Evolutionary conservation across 2,329 filamentous ascomycete species (phyloP).

Genomic region (Paecilomyces fulvus): DNA sequence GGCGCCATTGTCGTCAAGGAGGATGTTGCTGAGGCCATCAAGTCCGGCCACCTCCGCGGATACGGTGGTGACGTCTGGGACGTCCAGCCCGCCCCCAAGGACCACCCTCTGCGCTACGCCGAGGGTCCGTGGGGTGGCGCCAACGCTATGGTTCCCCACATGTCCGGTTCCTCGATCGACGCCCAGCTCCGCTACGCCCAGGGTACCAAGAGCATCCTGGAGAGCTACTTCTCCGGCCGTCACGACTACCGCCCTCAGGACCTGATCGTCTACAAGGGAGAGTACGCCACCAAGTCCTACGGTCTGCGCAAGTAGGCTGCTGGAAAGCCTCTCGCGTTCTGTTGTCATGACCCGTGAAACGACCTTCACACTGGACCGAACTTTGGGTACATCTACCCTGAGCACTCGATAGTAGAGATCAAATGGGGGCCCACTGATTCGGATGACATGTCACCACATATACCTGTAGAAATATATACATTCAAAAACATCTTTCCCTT

Average conservation of each 20-base stretch:
- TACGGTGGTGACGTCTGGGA: slow-evolving; percentile 62
- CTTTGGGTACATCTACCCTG: not conserved
- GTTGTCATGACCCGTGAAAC: not conserved
- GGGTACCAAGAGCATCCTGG: slow-evolving; percentile 80
- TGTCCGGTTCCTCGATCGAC: slow-evolving; percentile 97
- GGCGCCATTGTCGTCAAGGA: slow-evolving; percentile 99
- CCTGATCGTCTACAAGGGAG: slow-evolving; percentile 78
- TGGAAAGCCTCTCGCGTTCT: no score
- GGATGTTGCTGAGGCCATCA: slow-evolving; percentile 89
- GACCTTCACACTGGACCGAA: not conserved
- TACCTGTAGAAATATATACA: not conserved
- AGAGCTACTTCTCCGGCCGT: slow-evolving; percentile 81
- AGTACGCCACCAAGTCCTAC: slow-evolving; percentile 93
- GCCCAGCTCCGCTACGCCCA: slow-evolving; percentile 87
- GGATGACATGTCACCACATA: not conserved
- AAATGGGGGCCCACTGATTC: not conserved
- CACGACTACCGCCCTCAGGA: slow-evolving; percentile 86
- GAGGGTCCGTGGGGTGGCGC: slow-evolving; percentile 94
- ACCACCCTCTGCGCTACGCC: slow-evolving; percentile 86
- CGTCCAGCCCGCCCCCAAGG: slow-evolving; percentile 90
- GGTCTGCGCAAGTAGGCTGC: slow-evolving; percentile 51
- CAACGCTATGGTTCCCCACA: slow-evolving; percentile 98
- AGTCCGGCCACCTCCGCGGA: slow-evolving; percentile 63
- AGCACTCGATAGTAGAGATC: not conserved
- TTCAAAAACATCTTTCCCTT: not conserved